Base-by-base conservation (phyloP, 768 basidiomycete species). In the Mycena vulgaris region DNA sequence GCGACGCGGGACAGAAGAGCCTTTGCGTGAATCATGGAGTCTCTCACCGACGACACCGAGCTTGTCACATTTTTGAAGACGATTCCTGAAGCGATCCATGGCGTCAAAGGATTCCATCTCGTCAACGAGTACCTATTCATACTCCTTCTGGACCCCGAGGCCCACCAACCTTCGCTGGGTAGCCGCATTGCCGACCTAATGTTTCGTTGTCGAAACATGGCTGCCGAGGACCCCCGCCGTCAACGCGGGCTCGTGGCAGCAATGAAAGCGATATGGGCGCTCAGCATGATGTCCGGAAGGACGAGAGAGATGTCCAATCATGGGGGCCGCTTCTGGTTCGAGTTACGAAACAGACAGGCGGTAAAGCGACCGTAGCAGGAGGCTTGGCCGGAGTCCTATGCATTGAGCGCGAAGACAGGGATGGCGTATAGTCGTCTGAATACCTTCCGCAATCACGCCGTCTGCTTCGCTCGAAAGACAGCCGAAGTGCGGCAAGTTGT, bases 241-340 rank as follows among this genome's bases (percentile, higher is more conserved):
- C 6, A 48, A 9, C 59, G 47, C 7, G 11, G 42, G 8, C 21
- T 61, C 1, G 37, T 35, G 5, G 42, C 59, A 13, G 30, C 45
- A 10, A 61, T 61, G 59, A 61, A 61, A 17, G 47, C 59, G 23
- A 23, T 49, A n/a, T 61, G 47, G 45, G 59, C 59, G 0, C 42
- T 61, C 0, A 5, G 59, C 3, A 61, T 61, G n/a, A n/a, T n/a
- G n/a, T n/a, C n/a, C n/a, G n/a, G n/a, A n/a, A n/a, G n/a, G n/a
- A n/a, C n/a, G n/a, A 47, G 17, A 10, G 17, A 58, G 42, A 45
- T 40, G 23, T 19, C 25, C 11, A 19, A 13, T 14, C 35, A 37
- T 14, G 35, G 35, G 6, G 35, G 35, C 14, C 8, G 4, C 23
- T 6, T 10, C 35, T 58, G 56, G 56, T 40, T 58, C 8, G 52